These are phyloP conservation scores for Anastatica hierochuntica DNA, from an alignment of 345 rosid species.

Conservation along the genomic window DNA sequence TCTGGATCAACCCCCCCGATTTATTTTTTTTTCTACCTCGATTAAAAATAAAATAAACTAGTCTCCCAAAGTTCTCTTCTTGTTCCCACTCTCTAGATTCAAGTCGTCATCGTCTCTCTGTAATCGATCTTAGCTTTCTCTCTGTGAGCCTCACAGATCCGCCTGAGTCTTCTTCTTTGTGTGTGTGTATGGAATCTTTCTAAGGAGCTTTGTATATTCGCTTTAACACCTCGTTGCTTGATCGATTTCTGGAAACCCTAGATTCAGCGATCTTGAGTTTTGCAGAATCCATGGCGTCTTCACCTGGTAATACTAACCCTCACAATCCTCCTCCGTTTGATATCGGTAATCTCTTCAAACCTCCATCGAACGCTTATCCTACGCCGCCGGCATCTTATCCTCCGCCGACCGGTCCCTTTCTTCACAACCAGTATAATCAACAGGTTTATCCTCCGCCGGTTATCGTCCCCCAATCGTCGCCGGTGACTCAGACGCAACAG, in stretches of 20 bases:
- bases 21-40: too few relatives aligned
- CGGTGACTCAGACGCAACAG: neutral
- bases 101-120: conserved; percentile 19
- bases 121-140: neutral
- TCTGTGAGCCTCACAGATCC: conserved; percentile 17
- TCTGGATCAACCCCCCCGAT: too few relatives aligned
- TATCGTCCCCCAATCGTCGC: conserved; percentile 9
- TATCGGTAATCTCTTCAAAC: conserved; percentile 36
- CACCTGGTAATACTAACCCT: conserved; percentile 38
- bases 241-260: conserved; percentile 21
- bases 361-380: conserved; percentile 30
- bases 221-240: neutral
- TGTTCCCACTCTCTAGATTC: conserved; percentile 21
- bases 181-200: neutral
- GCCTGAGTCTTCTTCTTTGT: conserved; percentile 18
- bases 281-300: conserved; percentile 36
- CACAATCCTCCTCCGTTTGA: conserved; percentile 29
- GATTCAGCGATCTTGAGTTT: conserved; percentile 18
- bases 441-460: conserved; percentile 31
- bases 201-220: neutral
- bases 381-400: conserved; percentile 50
- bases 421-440: too few relatives aligned
- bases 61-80: too few relatives aligned
- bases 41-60: too few relatives aligned
- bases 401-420: conserved; percentile 41